Evolutionary conservation across 768 basidiomycete genomes (phyloP).

Genomic region (Tulasnella sp.): DNA sequence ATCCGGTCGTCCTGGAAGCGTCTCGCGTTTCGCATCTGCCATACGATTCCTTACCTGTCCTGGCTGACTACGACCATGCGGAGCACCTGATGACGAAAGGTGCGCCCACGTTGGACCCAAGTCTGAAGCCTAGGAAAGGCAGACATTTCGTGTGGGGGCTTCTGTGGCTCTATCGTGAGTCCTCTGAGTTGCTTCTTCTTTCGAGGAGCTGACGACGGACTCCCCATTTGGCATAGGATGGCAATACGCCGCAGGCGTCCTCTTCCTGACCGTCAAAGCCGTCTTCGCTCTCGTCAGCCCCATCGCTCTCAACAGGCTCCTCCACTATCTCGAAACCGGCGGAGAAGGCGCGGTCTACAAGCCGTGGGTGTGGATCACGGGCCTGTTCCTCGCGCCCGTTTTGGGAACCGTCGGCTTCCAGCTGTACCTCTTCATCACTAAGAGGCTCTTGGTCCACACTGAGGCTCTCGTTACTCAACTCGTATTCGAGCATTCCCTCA

Average conservation of each 20-base stretch:
- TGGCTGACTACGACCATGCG: slow-evolving; percentile 44
- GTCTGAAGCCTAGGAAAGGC: slow-evolving; percentile 33
- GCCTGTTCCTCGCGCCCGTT: slow-evolving; percentile 34
- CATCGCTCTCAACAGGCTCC: slow-evolving; percentile 30
- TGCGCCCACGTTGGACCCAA: slow-evolving; percentile 35
- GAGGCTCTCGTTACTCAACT: slow-evolving; percentile 57
- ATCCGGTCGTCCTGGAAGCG: slow-evolving; percentile 47
- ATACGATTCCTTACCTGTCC: slow-evolving; percentile 43
- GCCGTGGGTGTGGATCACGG: slow-evolving; percentile 54
- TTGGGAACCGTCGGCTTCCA: slow-evolving; percentile 45
- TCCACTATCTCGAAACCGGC: slow-evolving; percentile 52
- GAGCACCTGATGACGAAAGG: slow-evolving; percentile 36
- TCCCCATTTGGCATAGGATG: neutral
- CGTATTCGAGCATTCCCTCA: slow-evolving; percentile 80
- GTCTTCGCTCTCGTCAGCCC: slow-evolving; percentile 19
- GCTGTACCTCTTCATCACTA: slow-evolving; percentile 50
- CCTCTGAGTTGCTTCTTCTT: neutral
- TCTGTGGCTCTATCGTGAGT: slow-evolving; percentile 32
- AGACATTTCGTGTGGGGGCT: slow-evolving; percentile 36
- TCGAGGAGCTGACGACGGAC: neutral
- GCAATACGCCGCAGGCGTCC: slow-evolving; percentile 30
- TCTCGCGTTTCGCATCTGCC: slow-evolving; percentile 46
- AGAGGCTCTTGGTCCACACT: slow-evolving; percentile 45
- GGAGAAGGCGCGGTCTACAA: slow-evolving; percentile 48
- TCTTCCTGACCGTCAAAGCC: slow-evolving; percentile 18